Base-by-base conservation (phyloP, 805 yeast species). In the Torulaspora maleeae region DNA sequence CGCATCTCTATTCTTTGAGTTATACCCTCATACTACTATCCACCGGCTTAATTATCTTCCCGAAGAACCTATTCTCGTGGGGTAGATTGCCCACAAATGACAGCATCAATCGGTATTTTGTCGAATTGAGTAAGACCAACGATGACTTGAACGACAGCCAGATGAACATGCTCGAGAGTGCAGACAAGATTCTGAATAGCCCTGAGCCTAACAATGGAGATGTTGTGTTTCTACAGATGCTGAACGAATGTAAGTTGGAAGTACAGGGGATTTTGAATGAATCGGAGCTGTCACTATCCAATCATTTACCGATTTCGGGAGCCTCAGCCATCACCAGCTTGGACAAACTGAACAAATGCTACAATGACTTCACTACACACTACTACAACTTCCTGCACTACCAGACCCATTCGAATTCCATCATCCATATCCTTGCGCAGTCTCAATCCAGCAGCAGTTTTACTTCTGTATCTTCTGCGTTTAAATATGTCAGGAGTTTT, bases 81-180 rank as follows among this genome's bases (percentile, higher is more conserved):
- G 52, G 48, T 6, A 49, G 47, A 17, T 35, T 43, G 7, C 49
- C 58, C 3, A 48, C 51, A 19, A 39, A 39, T n/a, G 51, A 52
- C 22, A 40, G 45, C 13, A 51, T 54, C 22, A 55, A 62, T 42
- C 45, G 47, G 22, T 42, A 61, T 11, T 64, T 58, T 38, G 59
- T 64, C 24, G 58, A 60, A 40, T 41, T 64, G 33, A 59, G 64
- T 43, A 61, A 61, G 48, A 51, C 53, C 3, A 64, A 61, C 34
- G 68, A 64, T 25, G 66, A 63, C 36, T 29, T 60, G 36, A 63
- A 61, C 38, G 68, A 61, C 30, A 44, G 60, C 2, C 58, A 55
- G 45, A 38, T 64, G 35, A 54, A 53, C 20, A 40, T 60, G 48
- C 39, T 58, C 8, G 67, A 64, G 19, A 52, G 48, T 41, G 58